Evolutionary conservation across 768 basidiomycete genomes (phyloP).

Genomic region (Lactarius quietus): DNA sequence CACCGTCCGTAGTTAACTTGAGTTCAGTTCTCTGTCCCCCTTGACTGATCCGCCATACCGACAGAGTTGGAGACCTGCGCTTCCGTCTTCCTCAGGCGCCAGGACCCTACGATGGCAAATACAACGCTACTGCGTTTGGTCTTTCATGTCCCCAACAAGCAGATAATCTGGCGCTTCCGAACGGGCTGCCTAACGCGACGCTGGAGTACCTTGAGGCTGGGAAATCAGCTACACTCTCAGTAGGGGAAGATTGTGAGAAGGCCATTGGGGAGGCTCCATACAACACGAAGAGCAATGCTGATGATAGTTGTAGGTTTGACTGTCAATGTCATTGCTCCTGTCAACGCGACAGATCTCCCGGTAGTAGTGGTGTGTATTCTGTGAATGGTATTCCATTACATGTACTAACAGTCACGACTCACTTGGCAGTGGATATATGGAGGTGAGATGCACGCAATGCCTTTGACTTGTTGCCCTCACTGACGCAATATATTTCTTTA

Average conservation of each 20-base stretch:
- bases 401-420: not conserved
- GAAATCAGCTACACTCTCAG: not conserved
- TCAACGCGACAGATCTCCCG: too few species aligned
- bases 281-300: not conserved
- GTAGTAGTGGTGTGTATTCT: not conserved
- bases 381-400: not conserved
- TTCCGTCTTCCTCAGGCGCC: not conserved
- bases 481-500: not conserved
- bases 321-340: not conserved
- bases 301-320: not conserved
- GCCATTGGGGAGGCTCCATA: not conserved
- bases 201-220: not conserved
- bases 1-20: conserved; percentile 33
- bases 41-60: not conserved
- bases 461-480: not conserved
- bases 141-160: not conserved
- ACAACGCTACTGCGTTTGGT: not conserved
- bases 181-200: not conserved
- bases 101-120: not conserved
- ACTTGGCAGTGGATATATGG: not conserved
- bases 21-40: not conserved
- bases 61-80: not conserved
- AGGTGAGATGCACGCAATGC: not conserved
- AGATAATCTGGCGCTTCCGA: not conserved
- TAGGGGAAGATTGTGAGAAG: not conserved